A percentile compares a stretch with the other conserved stretches of the same genome.
Evolutionary conservation across 169 alveolate genomes (phyloP).

Genomic region (Plasmodium adleri): DNA sequence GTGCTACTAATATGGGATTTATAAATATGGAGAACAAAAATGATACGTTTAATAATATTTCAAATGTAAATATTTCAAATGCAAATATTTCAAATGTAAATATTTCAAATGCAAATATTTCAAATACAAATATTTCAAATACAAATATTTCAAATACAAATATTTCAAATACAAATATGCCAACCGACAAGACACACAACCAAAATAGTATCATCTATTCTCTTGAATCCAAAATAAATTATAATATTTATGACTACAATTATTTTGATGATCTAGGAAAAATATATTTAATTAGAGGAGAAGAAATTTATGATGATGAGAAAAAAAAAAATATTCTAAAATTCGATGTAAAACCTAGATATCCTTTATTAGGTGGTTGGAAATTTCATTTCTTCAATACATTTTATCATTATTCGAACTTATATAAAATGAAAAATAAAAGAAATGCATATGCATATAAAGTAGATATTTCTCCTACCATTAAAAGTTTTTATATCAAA

Average conservation of each 20-base stretch:
- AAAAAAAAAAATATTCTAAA: constrained; percentile 15
- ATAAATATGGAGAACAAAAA: too few relatives aligned
- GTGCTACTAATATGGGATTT: too few relatives aligned
- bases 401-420: constrained; percentile 49
- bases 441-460: constrained; percentile 58
- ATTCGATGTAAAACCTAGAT: constrained; percentile 79
- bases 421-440: constrained; percentile 45
- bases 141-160: too few relatives aligned
- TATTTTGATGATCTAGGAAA: constrained; percentile 68
- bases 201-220: constrained; percentile 34
- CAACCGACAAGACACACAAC: neutral
- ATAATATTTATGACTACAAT: constrained; percentile 52
- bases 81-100: too few relatives aligned
- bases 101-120: too few relatives aligned
- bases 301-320: constrained; percentile 46
- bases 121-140: too few relatives aligned
- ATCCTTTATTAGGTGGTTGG: constrained; percentile 83
- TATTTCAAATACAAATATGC: too few relatives aligned
- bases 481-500: constrained; percentile 64
- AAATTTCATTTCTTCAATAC: constrained; percentile 60
- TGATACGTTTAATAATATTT: too few relatives aligned
- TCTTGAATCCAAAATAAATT: constrained; percentile 31
- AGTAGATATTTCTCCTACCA: constrained; percentile 56
- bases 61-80: too few relatives aligned
- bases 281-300: constrained; percentile 50